These are phyloP conservation scores for Ailanthus altissimus DNA, from an alignment of 345 rosid genomes.

Conservation along the genomic window DNA sequence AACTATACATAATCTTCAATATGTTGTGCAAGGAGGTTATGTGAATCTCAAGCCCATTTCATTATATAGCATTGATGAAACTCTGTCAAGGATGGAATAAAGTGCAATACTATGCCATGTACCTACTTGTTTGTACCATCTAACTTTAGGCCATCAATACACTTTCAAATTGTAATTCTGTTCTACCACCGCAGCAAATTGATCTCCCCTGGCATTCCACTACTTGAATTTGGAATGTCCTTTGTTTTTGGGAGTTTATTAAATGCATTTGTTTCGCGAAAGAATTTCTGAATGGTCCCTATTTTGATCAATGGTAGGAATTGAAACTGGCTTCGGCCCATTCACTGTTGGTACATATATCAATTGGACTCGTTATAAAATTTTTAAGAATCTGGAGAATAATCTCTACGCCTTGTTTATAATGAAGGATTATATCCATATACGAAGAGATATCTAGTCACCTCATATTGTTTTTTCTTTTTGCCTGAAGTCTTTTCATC, in stretches of 20 bases:
- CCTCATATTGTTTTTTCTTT: constrained; percentile 1
- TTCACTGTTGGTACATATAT: neutral
- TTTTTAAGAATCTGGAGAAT: neutral
- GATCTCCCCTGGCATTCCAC: neutral
- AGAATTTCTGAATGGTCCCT: neutral
- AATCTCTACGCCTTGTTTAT: neutral
- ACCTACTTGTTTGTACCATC: neutral
- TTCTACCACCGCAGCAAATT: neutral
- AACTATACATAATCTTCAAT: neutral
- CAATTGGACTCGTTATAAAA: neutral
- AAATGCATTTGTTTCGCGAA: neutral
- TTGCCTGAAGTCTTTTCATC: neutral
- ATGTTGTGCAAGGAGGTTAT: neutral
- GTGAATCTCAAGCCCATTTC: neutral
- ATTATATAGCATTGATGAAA: neutral
- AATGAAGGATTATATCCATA: neutral
- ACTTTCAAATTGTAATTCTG: neutral
- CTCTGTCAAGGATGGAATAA: neutral
- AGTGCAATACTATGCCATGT: neutral
- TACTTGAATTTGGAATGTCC: neutral
- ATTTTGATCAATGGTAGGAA: neutral
- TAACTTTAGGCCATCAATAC: neutral
- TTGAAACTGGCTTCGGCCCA: neutral
- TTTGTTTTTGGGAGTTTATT: neutral
- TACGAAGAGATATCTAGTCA: neutral